Evolutionary conservation across 2,329 filamentous ascomycete genomes (phyloP).

Genomic region (Exserohilum turcica): DNA sequence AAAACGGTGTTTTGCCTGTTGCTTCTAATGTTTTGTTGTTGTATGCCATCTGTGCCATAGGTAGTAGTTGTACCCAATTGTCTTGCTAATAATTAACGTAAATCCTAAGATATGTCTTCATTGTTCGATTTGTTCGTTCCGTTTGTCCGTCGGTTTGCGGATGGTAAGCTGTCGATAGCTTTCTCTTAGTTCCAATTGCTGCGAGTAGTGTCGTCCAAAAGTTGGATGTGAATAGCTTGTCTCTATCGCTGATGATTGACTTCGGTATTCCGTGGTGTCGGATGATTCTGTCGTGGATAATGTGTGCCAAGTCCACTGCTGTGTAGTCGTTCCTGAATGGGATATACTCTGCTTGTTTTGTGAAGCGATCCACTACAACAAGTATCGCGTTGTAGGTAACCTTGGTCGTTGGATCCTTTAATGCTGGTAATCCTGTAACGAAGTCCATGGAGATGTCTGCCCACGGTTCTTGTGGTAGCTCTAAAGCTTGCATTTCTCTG

Average conservation of each 20-base stretch:
- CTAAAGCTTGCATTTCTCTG: no score
- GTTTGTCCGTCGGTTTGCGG: not conserved
- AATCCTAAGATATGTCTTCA: not conserved
- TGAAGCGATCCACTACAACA: no score
- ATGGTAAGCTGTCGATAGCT: not conserved
- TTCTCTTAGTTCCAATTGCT: not conserved
- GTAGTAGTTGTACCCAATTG: not conserved
- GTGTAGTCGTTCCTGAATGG: no score
- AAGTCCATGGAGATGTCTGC: no score
- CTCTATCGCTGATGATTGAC: not conserved
- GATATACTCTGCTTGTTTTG: no score
- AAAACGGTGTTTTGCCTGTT: not conserved
- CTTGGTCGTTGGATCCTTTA: no score
- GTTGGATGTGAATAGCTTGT: slow-evolving; percentile 1
- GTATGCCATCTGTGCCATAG: not conserved
- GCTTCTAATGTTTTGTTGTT: not conserved
- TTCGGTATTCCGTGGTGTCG: not conserved
- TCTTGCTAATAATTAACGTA: not conserved
- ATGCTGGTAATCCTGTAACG: no score
- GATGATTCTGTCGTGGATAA: no score
- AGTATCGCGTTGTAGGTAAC: no score
- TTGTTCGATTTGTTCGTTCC: not conserved
- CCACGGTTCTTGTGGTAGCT: no score
- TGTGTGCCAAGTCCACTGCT: no score
- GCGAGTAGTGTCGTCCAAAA: not conserved